phyloP scores from a whole-genome alignment of 1,139 yeast genomes.

The Magnusiomyces ingens region DNA sequence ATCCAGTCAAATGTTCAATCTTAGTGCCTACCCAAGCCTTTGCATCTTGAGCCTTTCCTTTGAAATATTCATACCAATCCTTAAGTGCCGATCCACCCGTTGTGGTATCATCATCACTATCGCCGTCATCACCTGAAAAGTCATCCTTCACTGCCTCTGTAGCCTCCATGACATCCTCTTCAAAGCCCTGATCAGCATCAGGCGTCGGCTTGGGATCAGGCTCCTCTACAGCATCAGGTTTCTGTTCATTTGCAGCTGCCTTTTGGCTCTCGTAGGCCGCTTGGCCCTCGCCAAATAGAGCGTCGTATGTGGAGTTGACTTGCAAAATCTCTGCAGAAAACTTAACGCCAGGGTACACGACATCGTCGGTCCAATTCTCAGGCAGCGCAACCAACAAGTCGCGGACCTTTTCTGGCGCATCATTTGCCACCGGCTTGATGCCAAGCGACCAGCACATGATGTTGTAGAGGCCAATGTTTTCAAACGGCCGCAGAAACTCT shows the following conservation, averaged over 20 bases:
- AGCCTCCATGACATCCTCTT: not conserved
- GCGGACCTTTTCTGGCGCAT: slow-evolving; percentile 42
- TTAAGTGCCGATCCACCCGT: slow-evolving; percentile 2
- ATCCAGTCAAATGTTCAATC: not conserved
- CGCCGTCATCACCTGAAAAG: not conserved
- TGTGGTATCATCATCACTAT: slow-evolving; percentile 8
- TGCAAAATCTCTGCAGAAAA: slow-evolving; percentile 34
- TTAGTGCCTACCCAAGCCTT: slow-evolving; percentile 1
- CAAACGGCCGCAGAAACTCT: slow-evolving; percentile 50
- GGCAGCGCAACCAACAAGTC: slow-evolving; percentile 40
- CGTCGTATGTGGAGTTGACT: slow-evolving; percentile 32
- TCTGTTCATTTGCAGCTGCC: slow-evolving; percentile 12
- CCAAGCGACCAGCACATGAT: slow-evolving; percentile 64
- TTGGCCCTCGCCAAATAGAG: slow-evolving; percentile 18
- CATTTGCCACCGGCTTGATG: slow-evolving; percentile 50
- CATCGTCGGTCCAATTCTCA: slow-evolving; percentile 48
- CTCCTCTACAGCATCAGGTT: slow-evolving; percentile 22
- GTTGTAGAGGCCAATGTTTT: slow-evolving; percentile 66
- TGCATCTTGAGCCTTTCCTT: slow-evolving; percentile 1
- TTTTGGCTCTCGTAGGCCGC: slow-evolving; percentile 8
- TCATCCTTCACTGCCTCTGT: not conserved
- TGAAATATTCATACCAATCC: slow-evolving; percentile 6
- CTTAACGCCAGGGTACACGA: slow-evolving; percentile 51
- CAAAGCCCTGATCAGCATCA: not conserved
- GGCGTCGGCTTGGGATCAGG: slow-evolving; percentile 10